phyloP scores from a whole-genome alignment of 73 alveolate species.

The Halteria grandinella region DNA sequence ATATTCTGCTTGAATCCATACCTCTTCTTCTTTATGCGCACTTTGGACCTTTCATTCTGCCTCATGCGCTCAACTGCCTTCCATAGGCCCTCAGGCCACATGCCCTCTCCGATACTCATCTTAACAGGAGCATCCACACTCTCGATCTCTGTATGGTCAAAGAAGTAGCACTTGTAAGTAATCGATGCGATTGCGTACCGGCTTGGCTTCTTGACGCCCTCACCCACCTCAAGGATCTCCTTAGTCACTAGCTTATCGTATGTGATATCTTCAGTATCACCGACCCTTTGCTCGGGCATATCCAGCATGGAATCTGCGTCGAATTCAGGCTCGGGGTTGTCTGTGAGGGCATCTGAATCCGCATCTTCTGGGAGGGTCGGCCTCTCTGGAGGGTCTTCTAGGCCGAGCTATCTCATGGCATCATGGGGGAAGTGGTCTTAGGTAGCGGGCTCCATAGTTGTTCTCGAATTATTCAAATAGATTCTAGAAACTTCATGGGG shows the following conservation, averaged over 20 bases:
- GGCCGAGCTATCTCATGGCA: no score
- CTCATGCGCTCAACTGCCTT: conserved; percentile 64
- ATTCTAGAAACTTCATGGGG: no score
- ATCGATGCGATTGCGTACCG: conserved; percentile 3
- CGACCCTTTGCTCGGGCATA: conserved; percentile 18
- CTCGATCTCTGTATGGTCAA: conserved; percentile 44
- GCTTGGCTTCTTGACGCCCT: conserved; percentile 29
- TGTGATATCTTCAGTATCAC: conserved; percentile 29
- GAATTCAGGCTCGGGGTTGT: neutral
- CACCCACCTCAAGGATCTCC: conserved; percentile 45
- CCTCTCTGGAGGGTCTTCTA: neutral
- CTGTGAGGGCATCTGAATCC: neutral
- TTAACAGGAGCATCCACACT: conserved; percentile 9
- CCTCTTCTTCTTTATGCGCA: conserved; percentile 57
- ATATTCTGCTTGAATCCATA: conserved; percentile 61
- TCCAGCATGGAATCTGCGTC: conserved; percentile 48
- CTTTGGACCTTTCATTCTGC: conserved; percentile 54
- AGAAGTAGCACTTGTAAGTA: conserved; percentile 55
- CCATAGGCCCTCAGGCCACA: conserved; percentile 69
- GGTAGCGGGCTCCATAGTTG: no score
- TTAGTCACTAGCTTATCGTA: conserved; percentile 21
- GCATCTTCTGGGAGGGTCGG: neutral
- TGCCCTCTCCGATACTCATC: conserved; percentile 38
- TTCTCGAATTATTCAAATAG: no score
- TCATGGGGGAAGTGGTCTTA: no score